Conservation (phyloP, 2,329 filamentous ascomycete genomes). For the Fusarium sp. region DNA sequence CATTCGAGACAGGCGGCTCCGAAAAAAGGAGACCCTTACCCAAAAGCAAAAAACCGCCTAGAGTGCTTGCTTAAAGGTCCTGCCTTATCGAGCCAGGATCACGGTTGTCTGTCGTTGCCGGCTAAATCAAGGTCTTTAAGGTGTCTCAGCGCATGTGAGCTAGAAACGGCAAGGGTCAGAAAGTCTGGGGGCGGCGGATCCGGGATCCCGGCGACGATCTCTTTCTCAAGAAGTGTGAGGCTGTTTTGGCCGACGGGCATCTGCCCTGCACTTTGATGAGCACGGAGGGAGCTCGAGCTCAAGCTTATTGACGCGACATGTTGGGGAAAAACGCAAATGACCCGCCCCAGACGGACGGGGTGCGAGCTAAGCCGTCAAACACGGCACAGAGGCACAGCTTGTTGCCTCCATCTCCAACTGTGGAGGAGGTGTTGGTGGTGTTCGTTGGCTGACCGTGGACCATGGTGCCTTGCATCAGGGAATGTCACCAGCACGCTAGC, state of each 20-base stretch:
- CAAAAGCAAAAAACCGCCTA: neutral
- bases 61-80: conserved; percentile 12
- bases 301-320: conserved; percentile 13
- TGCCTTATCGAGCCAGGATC: conserved; percentile 20
- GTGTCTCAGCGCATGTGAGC: conserved; percentile 12
- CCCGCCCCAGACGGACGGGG: neutral
- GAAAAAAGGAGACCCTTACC: conserved; percentile 18
- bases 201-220: conserved; percentile 33
- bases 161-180: conserved; percentile 8
- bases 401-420: neutral
- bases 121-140: neutral
- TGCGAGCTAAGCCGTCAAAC: neutral
- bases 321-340: conserved; percentile 1
- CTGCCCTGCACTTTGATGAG: neutral
- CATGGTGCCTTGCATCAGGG: conserved; percentile 39
- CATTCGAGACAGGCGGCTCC: conserved; percentile 14
- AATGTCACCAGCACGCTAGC: conserved; percentile 31
- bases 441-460: conserved; percentile 16
- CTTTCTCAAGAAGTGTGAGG: neutral
- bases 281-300: conserved; percentile 4
- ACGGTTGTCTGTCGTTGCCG: neutral
- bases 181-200: conserved; percentile 31
- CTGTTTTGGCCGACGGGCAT: neutral
- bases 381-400: neutral
- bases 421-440: conserved; percentile 8